These are phyloP conservation scores for Arthrocladium fulminans DNA, from an alignment of 2,329 filamentous ascomycete species.

Conservation along the genomic window DNA sequence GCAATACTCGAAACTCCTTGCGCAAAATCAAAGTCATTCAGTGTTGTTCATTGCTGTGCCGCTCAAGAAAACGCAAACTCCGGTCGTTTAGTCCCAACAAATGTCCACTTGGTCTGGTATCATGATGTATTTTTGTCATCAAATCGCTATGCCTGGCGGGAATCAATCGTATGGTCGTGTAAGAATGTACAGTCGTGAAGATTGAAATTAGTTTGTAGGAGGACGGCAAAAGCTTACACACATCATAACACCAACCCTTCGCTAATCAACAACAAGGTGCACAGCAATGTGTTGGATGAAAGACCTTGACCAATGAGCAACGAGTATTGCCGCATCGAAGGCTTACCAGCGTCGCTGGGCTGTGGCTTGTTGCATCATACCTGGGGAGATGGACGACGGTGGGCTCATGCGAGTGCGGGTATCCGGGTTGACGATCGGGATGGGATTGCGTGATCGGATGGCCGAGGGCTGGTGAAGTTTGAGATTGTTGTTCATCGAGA, in stretches of 20 bases:
- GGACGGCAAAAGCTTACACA: constrained; percentile 10
- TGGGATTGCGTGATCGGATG: constrained; percentile 69
- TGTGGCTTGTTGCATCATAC: constrained; percentile 51
- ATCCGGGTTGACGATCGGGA: constrained; percentile 92
- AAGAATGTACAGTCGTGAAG: constrained; percentile 12
- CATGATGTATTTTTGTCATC: constrained; percentile 21
- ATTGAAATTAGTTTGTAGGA: constrained; percentile 9
- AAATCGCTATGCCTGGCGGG: constrained; percentile 23
- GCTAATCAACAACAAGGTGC: constrained; percentile 14
- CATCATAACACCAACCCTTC: constrained; percentile 20
- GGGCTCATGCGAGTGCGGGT: constrained; percentile 87
- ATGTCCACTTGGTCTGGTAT: constrained; percentile 18
- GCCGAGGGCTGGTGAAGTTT: constrained; percentile 89
- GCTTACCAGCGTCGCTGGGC: constrained; percentile 28
- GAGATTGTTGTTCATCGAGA: constrained; percentile 61
- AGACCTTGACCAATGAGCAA: constrained; percentile 14
- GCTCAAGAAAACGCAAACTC: constrained; percentile 17
- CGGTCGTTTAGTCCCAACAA: constrained; percentile 14
- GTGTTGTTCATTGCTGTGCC: constrained; percentile 18
- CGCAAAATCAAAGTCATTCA: constrained; percentile 15
- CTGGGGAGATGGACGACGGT: constrained; percentile 61
- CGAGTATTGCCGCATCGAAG: constrained; percentile 6
- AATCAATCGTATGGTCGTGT: constrained; percentile 14
- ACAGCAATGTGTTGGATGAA: constrained; percentile 18
- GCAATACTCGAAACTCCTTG: constrained; percentile 22